Evolutionary conservation across 352 stramenopile genomes (phyloP), one percentile per base, ranked within the genome.

Genomic region (Plasmopara muralis): DNA sequence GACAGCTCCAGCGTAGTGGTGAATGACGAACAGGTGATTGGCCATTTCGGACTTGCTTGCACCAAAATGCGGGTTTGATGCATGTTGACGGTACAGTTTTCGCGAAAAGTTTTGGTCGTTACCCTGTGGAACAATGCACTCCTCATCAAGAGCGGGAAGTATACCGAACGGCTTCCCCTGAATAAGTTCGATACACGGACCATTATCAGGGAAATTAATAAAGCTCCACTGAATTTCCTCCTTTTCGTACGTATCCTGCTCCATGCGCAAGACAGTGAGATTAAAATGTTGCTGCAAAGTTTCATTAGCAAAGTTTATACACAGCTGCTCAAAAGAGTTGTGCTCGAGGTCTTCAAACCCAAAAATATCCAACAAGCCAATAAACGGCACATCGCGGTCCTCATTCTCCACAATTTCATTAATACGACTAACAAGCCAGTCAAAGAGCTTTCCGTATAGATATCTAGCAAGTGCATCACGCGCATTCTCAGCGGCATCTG

Each of bases 291-390:
- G 84, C 72, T 97, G 89, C 28, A 97, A 66, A 40, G 87, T 96
- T 50, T 97, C 89, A 55, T 97, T 97, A 2, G 85, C 85, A 62
- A 95, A 97, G 71, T 97, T 97, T 59, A 97, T 97, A 62, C 89
- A 97, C 7, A 95, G 55, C 47, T 98, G 95, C 66, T 98, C 95
- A 53, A 98, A 98, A 16, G 89, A 93, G 62, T 98, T 98, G 66
- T 84, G 58, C 50, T 73, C 75, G 8, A 94, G 64, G 47, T 91
- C 78, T 60, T 94, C 85, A 52, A 95, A 94, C 5, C 85, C 84
- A 55, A 94, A 94, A 25, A 94, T 95, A 69, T 95, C 85, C 14
- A 94, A 57, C 12, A 94, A 48, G 6, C 80, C 82, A 57, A 90
- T 89, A 53, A 93, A 89, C 2, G 70, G 64, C 6, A 69, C 66